These are phyloP conservation scores for Syzygium malaccense DNA, from an alignment of 441 rosid species.

Conservation along the genomic window DNA sequence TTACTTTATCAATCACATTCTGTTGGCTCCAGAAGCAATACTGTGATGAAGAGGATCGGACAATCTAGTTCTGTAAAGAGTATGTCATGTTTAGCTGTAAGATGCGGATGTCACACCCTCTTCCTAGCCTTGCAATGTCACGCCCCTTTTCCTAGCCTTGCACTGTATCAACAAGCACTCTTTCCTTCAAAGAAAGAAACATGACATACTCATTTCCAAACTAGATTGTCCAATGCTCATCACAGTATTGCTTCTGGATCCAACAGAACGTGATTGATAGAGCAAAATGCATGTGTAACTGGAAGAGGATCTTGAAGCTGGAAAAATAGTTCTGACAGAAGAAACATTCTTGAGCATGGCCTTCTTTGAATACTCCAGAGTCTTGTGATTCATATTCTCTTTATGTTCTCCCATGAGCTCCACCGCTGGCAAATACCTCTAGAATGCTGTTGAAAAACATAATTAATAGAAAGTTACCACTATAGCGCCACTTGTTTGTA, in stretches of 20 bases:
- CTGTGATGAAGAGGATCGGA: not conserved
- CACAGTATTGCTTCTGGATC: not conserved
- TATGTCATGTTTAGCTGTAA: too few relatives aligned
- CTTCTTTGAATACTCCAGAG: accelerated
- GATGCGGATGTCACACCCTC: too few relatives aligned
- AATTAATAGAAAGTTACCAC: too few relatives aligned
- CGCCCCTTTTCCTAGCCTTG: too few relatives aligned
- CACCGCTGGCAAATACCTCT: too few relatives aligned
- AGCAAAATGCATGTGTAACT: not conserved
- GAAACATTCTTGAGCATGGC: not conserved
- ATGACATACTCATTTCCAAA: too few relatives aligned
- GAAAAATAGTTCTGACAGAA: not conserved
- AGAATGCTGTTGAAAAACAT: too few relatives aligned
- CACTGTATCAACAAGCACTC: too few relatives aligned
- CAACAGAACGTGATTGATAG: not conserved
- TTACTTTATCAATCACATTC: not conserved
- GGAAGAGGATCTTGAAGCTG: not conserved
- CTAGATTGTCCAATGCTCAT: too few relatives aligned
- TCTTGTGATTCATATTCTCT: not conserved
- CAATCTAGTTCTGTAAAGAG: too few relatives aligned
- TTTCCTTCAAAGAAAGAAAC: too few relatives aligned
- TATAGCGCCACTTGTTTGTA: not conserved
- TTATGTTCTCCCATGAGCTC: not conserved
- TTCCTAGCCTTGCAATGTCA: too few relatives aligned
- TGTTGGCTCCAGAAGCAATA: not conserved